phyloP scores from a whole-genome alignment of 2,329 filamentous ascomycete species.

The Ceratocystis smalleyi region DNA sequence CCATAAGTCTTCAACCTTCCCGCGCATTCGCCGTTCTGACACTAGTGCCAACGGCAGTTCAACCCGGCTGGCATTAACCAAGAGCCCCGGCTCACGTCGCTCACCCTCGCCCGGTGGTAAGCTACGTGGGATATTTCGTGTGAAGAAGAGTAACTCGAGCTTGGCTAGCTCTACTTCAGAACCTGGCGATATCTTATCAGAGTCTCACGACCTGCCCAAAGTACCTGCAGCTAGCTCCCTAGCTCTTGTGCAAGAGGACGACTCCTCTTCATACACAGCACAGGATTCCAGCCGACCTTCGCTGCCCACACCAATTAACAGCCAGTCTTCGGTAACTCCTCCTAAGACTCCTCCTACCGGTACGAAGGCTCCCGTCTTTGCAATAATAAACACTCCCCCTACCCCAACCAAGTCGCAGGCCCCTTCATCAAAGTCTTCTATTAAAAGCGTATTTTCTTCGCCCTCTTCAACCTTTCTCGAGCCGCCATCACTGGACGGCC shows the following conservation, averaged over 20 bases:
- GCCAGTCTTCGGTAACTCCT: slow-evolving; percentile 21
- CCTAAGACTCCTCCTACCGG: slow-evolving; percentile 32
- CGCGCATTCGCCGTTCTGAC: slow-evolving; percentile 8
- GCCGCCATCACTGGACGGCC: not conserved
- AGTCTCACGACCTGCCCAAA: slow-evolving; percentile 21
- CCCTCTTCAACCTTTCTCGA: slow-evolving; percentile 6
- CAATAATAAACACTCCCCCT: slow-evolving; percentile 52
- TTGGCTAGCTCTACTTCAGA: slow-evolving; percentile 21
- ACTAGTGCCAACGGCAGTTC: slow-evolving; percentile 1
- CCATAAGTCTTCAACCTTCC: slow-evolving; percentile 12
- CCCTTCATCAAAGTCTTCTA: slow-evolving; percentile 20
- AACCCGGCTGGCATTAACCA: slow-evolving; percentile 28
- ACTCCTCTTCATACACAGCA: not conserved
- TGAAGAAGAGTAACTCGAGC: slow-evolving; percentile 31
- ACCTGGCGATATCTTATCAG: slow-evolving; percentile 23
- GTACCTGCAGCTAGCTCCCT: slow-evolving; percentile 13
- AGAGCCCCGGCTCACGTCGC: slow-evolving; percentile 32
- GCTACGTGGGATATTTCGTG: slow-evolving; percentile 54
- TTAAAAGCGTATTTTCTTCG: slow-evolving; percentile 15
- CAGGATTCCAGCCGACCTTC: not conserved
- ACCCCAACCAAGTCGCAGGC: slow-evolving; percentile 38
- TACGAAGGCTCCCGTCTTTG: slow-evolving; percentile 30
- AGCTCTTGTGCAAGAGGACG: not conserved
- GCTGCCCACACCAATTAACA: slow-evolving; percentile 10
- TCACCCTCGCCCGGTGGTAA: slow-evolving; percentile 56